A percentile compares a stretch with the other conserved stretches of the same genome.
Evolutionary conservation across 768 basidiomycete genomes (phyloP).

Genomic region (Kwoniella shandongensis): DNA sequence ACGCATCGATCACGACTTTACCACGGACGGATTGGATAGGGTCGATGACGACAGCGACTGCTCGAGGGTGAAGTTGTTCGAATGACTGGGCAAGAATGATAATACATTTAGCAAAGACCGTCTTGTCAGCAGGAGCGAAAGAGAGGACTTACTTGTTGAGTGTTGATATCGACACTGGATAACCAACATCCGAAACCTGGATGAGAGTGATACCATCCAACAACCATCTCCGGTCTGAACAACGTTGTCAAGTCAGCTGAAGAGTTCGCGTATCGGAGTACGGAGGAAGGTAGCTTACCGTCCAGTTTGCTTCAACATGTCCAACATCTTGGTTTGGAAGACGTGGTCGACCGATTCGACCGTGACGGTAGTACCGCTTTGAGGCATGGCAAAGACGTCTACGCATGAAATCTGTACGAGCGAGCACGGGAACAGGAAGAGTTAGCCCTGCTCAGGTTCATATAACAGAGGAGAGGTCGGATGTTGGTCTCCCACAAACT

Average conservation of each 20-base stretch:
- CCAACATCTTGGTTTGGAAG: constrained; percentile 96
- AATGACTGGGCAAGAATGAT: constrained; percentile 72
- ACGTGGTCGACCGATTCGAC: constrained; percentile 99
- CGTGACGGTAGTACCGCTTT: constrained; percentile 93
- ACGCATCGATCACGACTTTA: constrained; percentile 98
- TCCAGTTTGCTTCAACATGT: constrained; percentile 99
- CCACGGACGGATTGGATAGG: constrained; percentile 89
- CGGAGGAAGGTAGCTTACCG: constrained; percentile 62
- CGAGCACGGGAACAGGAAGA: not conserved
- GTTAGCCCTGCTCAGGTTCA: not conserved
- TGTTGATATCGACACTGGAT: constrained; percentile 97
- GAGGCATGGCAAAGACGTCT: constrained; percentile 99
- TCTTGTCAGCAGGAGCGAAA: too few species aligned
- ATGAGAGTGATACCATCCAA: constrained; percentile 99
- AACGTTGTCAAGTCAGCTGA: not conserved
- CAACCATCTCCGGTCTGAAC: constrained; percentile 85
- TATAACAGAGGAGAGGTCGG: too few species aligned
- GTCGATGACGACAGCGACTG: constrained; percentile 96
- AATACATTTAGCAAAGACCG: not conserved
- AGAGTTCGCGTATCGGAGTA: not conserved
- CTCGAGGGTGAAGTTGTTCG: constrained; percentile 86
- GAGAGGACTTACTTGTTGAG: constrained; percentile 73
- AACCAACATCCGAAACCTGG: constrained; percentile 99
- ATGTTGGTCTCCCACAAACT: too few species aligned
- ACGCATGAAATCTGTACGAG: constrained; percentile 60